A percentile compares a stretch with the other conserved stretches of the same genome.
phyloP scores from a whole-genome alignment of 106 monocot species.

The Narthecium ossifragum region DNA sequence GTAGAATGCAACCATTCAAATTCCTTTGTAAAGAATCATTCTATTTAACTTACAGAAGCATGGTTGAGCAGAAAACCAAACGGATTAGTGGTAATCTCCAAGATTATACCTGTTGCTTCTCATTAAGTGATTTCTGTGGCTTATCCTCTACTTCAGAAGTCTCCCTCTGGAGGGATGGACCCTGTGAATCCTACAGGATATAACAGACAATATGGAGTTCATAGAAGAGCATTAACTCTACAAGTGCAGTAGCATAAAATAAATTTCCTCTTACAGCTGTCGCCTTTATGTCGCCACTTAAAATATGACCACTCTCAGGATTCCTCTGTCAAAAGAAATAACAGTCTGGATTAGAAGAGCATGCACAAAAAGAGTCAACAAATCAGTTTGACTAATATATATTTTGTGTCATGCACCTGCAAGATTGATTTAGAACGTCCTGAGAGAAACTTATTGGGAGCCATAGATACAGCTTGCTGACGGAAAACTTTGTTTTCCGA shows the following conservation, averaged over 20 bases:
- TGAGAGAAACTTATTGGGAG: slow-evolving; percentile 80
- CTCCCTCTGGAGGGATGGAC: slow-evolving; percentile 41
- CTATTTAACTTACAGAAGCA: background rate
- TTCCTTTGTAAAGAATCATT: slow-evolving; percentile 2
- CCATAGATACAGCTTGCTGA: slow-evolving; percentile 84
- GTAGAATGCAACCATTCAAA: slow-evolving; percentile 12
- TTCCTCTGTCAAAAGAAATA: slow-evolving; percentile 54
- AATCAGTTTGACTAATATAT: background rate
- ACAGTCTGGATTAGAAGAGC: background rate
- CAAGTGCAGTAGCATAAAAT: background rate
- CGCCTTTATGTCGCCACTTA: slow-evolving; percentile 30
- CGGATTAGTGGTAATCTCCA: background rate
- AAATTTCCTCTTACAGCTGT: slow-evolving; percentile 40
- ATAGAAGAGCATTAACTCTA: background rate
- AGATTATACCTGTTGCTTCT: slow-evolving; percentile 79
- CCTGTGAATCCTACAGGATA: slow-evolving; percentile 47
- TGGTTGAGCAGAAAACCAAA: slow-evolving; percentile 2
- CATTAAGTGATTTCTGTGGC: slow-evolving; percentile 95
- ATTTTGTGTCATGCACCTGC: slow-evolving; percentile 34
- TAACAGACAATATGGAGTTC: background rate
- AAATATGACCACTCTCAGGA: slow-evolving; percentile 46
- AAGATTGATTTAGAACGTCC: slow-evolving; percentile 82
- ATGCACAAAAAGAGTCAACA: background rate
- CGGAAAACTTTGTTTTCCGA: slow-evolving; percentile 97
- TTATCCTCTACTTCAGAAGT: slow-evolving; percentile 79